Percentiles rank a stretch among this genome's conserved stretches.
Evolutionary conservation across 352 stramenopile species (phyloP).

Genomic region (Phytopythium montanum): DNA sequence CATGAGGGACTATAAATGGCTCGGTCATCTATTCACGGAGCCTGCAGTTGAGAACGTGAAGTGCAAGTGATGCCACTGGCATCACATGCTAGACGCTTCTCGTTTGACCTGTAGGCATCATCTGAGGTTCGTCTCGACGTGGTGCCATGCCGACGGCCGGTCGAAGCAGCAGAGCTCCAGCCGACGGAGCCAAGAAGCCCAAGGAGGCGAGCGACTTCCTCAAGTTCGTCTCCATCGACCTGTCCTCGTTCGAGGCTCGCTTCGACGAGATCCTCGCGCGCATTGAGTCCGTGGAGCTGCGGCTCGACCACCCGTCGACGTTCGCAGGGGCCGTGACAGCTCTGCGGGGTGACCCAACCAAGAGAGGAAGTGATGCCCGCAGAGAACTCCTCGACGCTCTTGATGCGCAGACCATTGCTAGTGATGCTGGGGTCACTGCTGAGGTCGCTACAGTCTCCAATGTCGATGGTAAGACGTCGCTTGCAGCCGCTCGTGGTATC

Average conservation of each 20-base stretch:
- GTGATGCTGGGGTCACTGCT: background rate
- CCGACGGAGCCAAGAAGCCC: conserved; percentile 1
- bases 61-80: too few relatives aligned
- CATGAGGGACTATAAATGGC: background rate
- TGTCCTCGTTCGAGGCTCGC: conserved; percentile 44
- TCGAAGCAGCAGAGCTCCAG: background rate
- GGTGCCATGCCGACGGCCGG: background rate
- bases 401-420: background rate
- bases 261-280: conserved; percentile 49
- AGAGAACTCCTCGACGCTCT: background rate
- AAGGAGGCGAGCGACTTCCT: conserved; percentile 33
- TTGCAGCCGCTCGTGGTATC: background rate
- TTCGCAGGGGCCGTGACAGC: background rate
- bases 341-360: background rate
- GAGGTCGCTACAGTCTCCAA: background rate
- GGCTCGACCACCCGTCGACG: conserved; percentile 8
- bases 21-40: background rate
- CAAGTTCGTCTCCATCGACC: conserved; percentile 40
- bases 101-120: too few relatives aligned
- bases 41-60: background rate
- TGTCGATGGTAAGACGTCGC: background rate
- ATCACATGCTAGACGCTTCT: background rate
- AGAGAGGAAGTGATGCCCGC: background rate
- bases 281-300: conserved; percentile 35
- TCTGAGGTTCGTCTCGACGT: background rate